These are phyloP conservation scores for Starmera dryadoides DNA, from an alignment of 805 yeast species.

Conservation along the genomic window DNA sequence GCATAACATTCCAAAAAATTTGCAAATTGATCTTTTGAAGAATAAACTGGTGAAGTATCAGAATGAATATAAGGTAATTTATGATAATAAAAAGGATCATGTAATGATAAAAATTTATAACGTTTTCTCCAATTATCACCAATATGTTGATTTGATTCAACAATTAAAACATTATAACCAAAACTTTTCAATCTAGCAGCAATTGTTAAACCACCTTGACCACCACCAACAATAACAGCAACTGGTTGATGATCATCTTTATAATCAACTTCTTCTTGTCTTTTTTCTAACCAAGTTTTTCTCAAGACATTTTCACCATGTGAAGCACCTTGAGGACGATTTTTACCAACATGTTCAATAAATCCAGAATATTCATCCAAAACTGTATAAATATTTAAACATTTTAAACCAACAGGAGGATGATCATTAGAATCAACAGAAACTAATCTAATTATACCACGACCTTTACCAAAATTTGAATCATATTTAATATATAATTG, in stretches of 20 bases:
- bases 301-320: constrained; percentile 33
- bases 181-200: constrained; percentile 35
- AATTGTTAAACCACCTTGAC: constrained; percentile 35
- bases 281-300: constrained; percentile 30
- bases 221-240: constrained; percentile 41
- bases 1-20: constrained; percentile 36
- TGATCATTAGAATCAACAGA: constrained; percentile 20
- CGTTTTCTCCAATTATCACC: constrained; percentile 44
- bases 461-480: constrained; percentile 26
- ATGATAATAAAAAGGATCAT: constrained; percentile 38
- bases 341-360: constrained; percentile 26
- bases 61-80: constrained; percentile 33
- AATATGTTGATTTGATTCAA: constrained; percentile 28
- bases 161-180: constrained; percentile 33
- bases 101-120: constrained; percentile 36
- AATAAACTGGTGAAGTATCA: constrained; percentile 34
- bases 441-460: constrained; percentile 25
- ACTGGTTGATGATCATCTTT: constrained; percentile 29
- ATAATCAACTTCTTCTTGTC: constrained; percentile 22
- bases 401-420: constrained; percentile 25
- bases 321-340: constrained; percentile 28
- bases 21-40: constrained; percentile 38
- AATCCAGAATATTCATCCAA: constrained; percentile 25
- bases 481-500: constrained; percentile 24
- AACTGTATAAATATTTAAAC: constrained; percentile 25